phyloP scores from a whole-genome alignment of 2,329 filamentous ascomycete species.

The Calonectria honghensis region DNA sequence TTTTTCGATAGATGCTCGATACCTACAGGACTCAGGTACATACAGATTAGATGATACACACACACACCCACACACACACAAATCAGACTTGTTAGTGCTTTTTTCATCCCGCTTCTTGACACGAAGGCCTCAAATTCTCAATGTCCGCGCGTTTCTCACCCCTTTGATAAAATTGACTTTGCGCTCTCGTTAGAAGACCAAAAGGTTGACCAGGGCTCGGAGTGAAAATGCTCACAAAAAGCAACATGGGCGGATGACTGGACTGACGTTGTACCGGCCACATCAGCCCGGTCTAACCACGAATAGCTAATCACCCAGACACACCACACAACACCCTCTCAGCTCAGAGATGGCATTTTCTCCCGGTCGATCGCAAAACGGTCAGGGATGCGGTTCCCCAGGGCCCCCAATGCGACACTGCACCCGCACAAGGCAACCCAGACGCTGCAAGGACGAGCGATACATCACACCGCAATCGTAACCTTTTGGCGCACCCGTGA shows the following conservation, averaged over 20 bases:
- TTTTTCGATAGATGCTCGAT: conserved; percentile 34
- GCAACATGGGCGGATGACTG: conserved; percentile 21
- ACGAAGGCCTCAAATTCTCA: background rate
- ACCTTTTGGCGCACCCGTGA: conserved; percentile 11
- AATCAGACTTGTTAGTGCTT: background rate
- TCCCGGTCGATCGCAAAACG: conserved; percentile 28
- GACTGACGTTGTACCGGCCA: conserved; percentile 22
- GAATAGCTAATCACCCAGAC: conserved; percentile 22
- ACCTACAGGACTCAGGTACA: conserved; percentile 29
- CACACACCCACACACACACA: background rate
- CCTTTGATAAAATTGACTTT: conserved; percentile 21
- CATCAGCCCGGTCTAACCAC: conserved; percentile 27
- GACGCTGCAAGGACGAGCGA: conserved; percentile 19
- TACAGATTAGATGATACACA: conserved; percentile 16
- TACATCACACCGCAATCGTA: conserved; percentile 37
- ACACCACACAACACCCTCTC: conserved; percentile 20
- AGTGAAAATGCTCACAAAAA: conserved; percentile 16
- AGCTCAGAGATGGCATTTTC: conserved; percentile 22
- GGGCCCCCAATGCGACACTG: conserved; percentile 21
- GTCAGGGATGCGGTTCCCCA: conserved; percentile 23
- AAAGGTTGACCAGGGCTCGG: conserved; percentile 10
- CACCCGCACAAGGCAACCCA: conserved; percentile 18
- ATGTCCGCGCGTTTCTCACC: conserved; percentile 1
- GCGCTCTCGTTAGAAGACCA: conserved; percentile 8
- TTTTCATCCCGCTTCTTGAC: background rate